Evolutionary conservation across 345 rosid genomes (phyloP).

Genomic region (Eucalyptus pauciflora): DNA sequence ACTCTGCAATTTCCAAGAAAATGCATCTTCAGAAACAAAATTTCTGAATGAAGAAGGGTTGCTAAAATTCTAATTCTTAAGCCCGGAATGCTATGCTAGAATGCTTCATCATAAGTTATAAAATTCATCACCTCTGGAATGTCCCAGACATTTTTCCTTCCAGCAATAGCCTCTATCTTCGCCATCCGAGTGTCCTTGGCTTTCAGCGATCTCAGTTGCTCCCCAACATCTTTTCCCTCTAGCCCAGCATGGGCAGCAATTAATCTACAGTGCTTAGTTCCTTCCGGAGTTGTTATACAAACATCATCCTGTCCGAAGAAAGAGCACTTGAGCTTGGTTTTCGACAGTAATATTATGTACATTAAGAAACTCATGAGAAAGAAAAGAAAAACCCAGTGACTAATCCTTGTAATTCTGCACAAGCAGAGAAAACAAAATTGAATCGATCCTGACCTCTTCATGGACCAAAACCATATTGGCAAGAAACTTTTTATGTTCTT

Average conservation of each 20-base stretch:
- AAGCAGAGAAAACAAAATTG: not conserved
- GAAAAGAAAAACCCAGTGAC: not conserved
- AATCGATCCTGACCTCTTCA: conserved; percentile 47
- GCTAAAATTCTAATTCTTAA: not conserved
- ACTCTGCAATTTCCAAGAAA: not conserved
- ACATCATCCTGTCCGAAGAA: conserved; percentile 43
- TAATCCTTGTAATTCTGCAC: not conserved
- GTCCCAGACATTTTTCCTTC: conserved; percentile 70
- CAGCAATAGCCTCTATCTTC: conserved; percentile 50
- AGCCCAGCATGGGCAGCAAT: conserved; percentile 78
- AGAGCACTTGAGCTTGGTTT: not conserved
- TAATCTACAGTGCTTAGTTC: conserved; percentile 44
- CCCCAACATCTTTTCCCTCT: conserved; percentile 39
- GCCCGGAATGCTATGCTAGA: not conserved
- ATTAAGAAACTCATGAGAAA: not conserved
- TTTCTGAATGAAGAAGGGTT: not conserved
- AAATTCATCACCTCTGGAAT: conserved; percentile 50
- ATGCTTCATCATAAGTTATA: not conserved
- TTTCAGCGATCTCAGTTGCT: conserved; percentile 45
- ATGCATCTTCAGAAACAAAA: not conserved
- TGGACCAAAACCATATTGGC: conserved; percentile 76
- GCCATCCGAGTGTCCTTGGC: conserved; percentile 48
- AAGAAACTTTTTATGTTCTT: conserved; percentile 80
- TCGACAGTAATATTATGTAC: not conserved
- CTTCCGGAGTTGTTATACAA: conserved; percentile 34